These are phyloP conservation scores for Lipomyces yarrowii DNA, from an alignment of 1,139 yeast genomes.

Conservation along the genomic window DNA sequence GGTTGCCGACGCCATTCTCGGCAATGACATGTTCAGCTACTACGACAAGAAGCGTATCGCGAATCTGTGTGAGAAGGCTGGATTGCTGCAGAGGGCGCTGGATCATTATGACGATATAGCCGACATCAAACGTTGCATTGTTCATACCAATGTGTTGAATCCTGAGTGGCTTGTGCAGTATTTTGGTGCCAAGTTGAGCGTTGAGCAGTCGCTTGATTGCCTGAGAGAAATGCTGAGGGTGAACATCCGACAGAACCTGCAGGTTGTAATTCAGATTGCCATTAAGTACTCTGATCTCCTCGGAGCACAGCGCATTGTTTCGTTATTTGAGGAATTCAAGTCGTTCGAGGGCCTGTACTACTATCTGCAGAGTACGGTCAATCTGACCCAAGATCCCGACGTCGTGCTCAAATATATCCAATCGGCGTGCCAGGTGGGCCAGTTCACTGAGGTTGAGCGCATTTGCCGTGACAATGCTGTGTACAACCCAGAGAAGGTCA, in stretches of 20 bases:
- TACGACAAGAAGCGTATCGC: slow-evolving; percentile 95
- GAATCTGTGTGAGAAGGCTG: slow-evolving; percentile 89
- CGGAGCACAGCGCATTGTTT: slow-evolving; percentile 82
- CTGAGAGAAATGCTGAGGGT: slow-evolving; percentile 80
- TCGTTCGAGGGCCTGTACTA: slow-evolving; percentile 92
- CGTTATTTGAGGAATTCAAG: slow-evolving; percentile 89
- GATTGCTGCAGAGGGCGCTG: slow-evolving; percentile 82
- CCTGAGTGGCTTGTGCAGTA: slow-evolving; percentile 91
- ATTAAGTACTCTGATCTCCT: slow-evolving; percentile 93
- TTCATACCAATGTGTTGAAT: slow-evolving; percentile 83
- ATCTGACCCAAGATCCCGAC: slow-evolving; percentile 89
- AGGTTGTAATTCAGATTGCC: slow-evolving; percentile 93
- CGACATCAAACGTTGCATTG: slow-evolving; percentile 93
- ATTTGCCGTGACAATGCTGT: slow-evolving; percentile 91
- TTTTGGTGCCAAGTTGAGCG: slow-evolving; percentile 85
- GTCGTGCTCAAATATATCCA: slow-evolving; percentile 95
- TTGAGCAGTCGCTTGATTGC: slow-evolving; percentile 89
- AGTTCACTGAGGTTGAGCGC: slow-evolving; percentile 91
- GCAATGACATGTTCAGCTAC: slow-evolving; percentile 93
- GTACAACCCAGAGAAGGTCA: slow-evolving; percentile 95
- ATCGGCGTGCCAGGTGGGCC: slow-evolving; percentile 89
- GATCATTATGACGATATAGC: slow-evolving; percentile 93
- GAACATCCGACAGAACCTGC: slow-evolving; percentile 85
- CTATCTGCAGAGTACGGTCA: slow-evolving; percentile 90
- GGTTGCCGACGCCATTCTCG: slow-evolving; percentile 98